Evolutionary conservation across 1,284 basidiomycete genomes (phyloP).

Genomic region (Cutaneotrichosporon sp.): DNA sequence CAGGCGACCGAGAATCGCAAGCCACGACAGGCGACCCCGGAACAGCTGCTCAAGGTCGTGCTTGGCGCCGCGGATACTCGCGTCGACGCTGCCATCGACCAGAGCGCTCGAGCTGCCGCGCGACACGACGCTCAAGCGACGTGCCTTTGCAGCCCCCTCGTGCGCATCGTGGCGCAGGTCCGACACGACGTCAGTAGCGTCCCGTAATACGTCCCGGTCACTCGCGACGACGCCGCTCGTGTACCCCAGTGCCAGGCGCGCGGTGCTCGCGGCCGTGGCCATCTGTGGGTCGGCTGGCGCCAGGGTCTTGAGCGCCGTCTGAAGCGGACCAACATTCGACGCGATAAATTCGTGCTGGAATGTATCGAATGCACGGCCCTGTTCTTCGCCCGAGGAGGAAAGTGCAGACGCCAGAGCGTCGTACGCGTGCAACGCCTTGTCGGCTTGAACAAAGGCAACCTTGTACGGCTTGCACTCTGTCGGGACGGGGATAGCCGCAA

Average conservation of each 20-base stretch:
- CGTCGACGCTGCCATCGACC: constrained; percentile 51
- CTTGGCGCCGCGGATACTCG: constrained; percentile 53
- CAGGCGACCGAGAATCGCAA: constrained; percentile 56
- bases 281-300: constrained; percentile 18
- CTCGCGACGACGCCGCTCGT: constrained; percentile 22
- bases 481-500: constrained; percentile 9
- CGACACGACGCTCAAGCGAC: constrained; percentile 29
- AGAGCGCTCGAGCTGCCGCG: constrained; percentile 37
- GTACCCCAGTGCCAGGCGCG: constrained; percentile 23
- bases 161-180: constrained; percentile 17
- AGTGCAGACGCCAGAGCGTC: constrained; percentile 29
- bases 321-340: constrained; percentile 34
- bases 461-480: constrained; percentile 4
- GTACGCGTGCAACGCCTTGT: constrained; percentile 31
- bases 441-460: constrained; percentile 29
- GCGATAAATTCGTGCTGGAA: constrained; percentile 39
- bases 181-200: constrained; percentile 18
- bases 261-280: constrained; percentile 19
- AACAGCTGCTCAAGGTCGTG: constrained; percentile 56
- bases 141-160: constrained; percentile 26
- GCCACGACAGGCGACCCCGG: constrained; percentile 58
- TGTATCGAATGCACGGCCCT: constrained; percentile 24
- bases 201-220: constrained; percentile 22
- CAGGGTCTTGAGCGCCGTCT: constrained; percentile 14
- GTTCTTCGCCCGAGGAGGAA: constrained; percentile 1